Percentiles rank a stretch among this genome's conserved stretches.
phyloP scores from a whole-genome alignment of 352 stramenopile genomes.

The Phytophthora niederhauseri region DNA sequence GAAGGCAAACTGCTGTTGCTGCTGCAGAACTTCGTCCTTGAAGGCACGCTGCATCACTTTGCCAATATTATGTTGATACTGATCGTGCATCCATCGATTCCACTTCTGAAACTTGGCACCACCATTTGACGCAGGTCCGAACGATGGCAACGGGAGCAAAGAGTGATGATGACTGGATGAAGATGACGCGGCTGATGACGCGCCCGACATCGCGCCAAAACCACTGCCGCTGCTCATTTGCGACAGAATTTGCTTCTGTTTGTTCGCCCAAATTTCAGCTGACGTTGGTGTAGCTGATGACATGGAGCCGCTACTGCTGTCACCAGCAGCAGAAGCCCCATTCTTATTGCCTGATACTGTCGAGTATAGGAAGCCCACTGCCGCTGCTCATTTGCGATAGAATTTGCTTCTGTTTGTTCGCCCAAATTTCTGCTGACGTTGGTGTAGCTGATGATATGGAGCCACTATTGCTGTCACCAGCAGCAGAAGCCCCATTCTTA shows the following conservation, averaged over 20 bases:
- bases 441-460: constrained; percentile 42
- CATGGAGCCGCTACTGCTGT: constrained; percentile 20
- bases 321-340: constrained; percentile 16
- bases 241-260: constrained; percentile 74
- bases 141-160: constrained; percentile 34
- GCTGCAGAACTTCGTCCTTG: constrained; percentile 60
- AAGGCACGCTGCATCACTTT: constrained; percentile 71
- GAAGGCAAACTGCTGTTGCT: constrained; percentile 40
- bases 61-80: constrained; percentile 75
- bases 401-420: constrained; percentile 75
- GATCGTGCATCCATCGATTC: constrained; percentile 80
- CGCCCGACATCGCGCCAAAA: constrained; percentile 13
- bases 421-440: constrained; percentile 69
- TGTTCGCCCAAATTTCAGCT: constrained; percentile 70
- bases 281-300: constrained; percentile 47
- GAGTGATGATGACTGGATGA: constrained; percentile 33
- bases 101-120: constrained; percentile 86
- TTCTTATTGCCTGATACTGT: constrained; percentile 51
- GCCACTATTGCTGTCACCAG: constrained; percentile 12
- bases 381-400: constrained; percentile 54
- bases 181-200: constrained; percentile 28
- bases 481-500: constrained; percentile 29
- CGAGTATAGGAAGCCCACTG: constrained; percentile 62
- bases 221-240: constrained; percentile 48
- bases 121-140: constrained; percentile 40